These are phyloP conservation scores for Paraphaeosphaeria minitans DNA, from an alignment of 2,329 filamentous ascomycete species.

Conservation along the genomic window DNA sequence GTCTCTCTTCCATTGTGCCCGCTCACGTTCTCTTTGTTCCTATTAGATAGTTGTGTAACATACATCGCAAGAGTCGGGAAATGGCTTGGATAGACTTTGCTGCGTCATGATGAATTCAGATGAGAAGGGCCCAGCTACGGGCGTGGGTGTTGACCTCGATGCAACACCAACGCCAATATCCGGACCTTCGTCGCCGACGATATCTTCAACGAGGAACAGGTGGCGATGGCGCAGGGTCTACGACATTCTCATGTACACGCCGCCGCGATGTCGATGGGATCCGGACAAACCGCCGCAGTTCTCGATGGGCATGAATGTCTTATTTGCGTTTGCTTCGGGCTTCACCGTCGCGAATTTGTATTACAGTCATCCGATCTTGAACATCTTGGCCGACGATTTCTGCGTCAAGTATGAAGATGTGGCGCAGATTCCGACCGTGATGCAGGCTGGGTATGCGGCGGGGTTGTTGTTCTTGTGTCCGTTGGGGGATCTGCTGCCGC, in stretches of 20 bases:
- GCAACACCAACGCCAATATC: neutral
- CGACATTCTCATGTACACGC: conserved; percentile 61
- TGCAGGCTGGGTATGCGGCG: conserved; percentile 78
- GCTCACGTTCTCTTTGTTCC: neutral
- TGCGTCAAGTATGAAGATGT: conserved; percentile 71
- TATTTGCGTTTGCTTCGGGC: conserved; percentile 71
- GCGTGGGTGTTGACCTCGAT: too few species aligned
- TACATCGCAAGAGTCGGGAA: neutral
- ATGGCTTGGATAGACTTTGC: neutral
- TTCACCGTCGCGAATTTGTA: conserved; percentile 83
- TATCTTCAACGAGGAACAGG: neutral
- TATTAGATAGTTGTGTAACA: neutral
- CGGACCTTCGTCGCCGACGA: neutral
- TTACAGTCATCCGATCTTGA: conserved; percentile 80
- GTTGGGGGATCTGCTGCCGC: conserved; percentile 69
- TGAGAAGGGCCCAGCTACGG: neutral
- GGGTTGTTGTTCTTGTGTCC: conserved; percentile 78
- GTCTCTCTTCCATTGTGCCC: neutral
- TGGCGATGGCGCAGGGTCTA: conserved; percentile 26
- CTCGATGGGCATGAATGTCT: conserved; percentile 69
- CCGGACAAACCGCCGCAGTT: conserved; percentile 69
- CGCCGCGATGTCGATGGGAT: conserved; percentile 71
- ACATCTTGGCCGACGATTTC: conserved; percentile 74
- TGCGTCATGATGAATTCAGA: neutral
- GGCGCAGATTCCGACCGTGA: conserved; percentile 71